A percentile compares a stretch with the other conserved stretches of the same genome.
Conservation (phyloP, 2,329 filamentous ascomycete genomes). For the Neurospora sp. region DNA sequence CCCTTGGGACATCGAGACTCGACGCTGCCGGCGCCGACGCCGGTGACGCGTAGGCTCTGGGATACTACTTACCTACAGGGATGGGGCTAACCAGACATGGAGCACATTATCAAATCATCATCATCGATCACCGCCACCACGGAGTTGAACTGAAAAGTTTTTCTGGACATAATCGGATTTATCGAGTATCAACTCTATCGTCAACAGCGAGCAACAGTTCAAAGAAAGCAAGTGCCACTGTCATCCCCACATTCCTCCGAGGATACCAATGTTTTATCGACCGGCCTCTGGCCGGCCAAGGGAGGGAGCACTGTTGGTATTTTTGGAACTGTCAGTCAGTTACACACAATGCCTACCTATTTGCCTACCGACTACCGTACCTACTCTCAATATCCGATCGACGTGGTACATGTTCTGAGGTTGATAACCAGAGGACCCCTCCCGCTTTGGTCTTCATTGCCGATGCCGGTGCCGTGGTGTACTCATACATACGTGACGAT, state of each 20-base stretch:
- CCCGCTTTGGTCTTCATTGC: background rate
- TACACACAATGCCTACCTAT: background rate
- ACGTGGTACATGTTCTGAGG: background rate
- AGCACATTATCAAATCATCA: background rate
- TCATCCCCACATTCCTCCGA: background rate
- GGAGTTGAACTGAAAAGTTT: background rate
- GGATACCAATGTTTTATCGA: background rate
- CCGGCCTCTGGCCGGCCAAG: background rate
- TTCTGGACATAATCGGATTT: background rate
- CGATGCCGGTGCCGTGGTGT: background rate
- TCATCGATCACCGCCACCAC: background rate
- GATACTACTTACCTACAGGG: background rate
- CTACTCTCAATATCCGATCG: background rate
- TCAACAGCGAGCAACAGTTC: background rate
- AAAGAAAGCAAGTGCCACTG: background rate
- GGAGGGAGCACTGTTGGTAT: background rate
- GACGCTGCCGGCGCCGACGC: background rate
- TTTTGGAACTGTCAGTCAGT: background rate
- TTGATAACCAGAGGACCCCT: background rate
- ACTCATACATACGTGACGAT: background rate
- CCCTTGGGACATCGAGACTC: background rate
- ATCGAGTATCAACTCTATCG: background rate
- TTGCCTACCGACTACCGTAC: background rate
- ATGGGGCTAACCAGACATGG: background rate
- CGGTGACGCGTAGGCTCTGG: background rate